Evolutionary conservation across 2,329 filamentous ascomycete genomes (phyloP), one percentile per base, ranked within the genome.

Genomic region (Incumbomyces lentus): DNA sequence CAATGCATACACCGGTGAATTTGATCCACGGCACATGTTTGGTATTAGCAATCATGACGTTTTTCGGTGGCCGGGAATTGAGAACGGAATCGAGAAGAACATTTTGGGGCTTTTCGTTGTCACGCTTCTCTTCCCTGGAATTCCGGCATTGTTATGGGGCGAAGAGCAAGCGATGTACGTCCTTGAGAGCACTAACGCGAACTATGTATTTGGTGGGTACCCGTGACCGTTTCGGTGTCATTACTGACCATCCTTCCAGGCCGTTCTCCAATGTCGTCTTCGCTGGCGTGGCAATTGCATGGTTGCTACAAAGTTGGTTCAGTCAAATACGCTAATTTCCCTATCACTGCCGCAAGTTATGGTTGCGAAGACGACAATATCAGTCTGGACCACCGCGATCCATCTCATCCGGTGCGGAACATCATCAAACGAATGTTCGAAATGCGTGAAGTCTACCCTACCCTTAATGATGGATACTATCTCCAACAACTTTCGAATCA

Each of bases 21-120:
- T 75, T 48, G 74, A 77, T 52, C 74, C 74, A 1, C 67, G 73
- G 2, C 73, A 76, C 52, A 67, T 76, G 64, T 76, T 70, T 55
- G 73, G 73, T 37, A 67, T 69, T 4, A 73, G 72, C 14, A 76
- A 76, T 53, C 74, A 77, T 58, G 74, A 77, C 52, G 71, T 76
- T 8, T 70, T 76, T 52, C 64, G 73, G 41, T 76, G 73, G 73
- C 73, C 73, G 6, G 68, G 70, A 16, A 58, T 76, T 14, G 62
- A 61, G 14, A 68, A 74, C 47, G 73, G 73, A 6, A 73, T 68
- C 1, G 62, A 73, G 51, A 64, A 69, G 19, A 68, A 72, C 56
- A 57, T 75, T n/a, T 61, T 75, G 10, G 73, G 67, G 8, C 63
- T 69, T 8, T 74, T 72, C 56, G 61, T 76, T 36, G 69, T 69